phyloP scores from a whole-genome alignment of 192 early-diverging fungal species.

The Backusella sp. region DNA sequence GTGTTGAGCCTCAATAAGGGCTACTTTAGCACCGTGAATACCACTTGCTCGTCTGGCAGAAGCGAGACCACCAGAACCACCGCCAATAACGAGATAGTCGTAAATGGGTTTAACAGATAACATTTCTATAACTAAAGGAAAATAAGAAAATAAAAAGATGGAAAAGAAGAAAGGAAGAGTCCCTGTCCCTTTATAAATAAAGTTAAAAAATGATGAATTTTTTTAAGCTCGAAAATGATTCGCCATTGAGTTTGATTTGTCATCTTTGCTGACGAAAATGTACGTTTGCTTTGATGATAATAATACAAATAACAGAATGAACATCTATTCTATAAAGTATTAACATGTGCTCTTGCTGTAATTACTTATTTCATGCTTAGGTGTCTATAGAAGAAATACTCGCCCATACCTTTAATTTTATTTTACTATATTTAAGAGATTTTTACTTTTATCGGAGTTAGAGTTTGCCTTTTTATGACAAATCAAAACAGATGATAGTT shows the following conservation, averaged over 20 bases:
- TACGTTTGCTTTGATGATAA: not conserved
- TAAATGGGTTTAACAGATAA: conserved; percentile 42
- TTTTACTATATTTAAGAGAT: not conserved
- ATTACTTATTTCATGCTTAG: not conserved
- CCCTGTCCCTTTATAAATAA: conserved; percentile 6
- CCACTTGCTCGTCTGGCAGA: conserved; percentile 87
- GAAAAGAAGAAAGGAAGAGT: not conserved
- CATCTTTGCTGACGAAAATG: not conserved
- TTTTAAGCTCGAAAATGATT: not conserved
- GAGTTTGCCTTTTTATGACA: not conserved
- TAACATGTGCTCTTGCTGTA: not conserved
- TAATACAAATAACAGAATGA: too few species aligned
- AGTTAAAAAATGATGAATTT: conserved; percentile 3
- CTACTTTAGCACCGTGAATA: conserved; percentile 88
- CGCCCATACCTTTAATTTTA: not conserved
- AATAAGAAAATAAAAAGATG: not conserved
- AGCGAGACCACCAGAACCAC: conserved; percentile 89
- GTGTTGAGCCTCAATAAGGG: conserved; percentile 78
- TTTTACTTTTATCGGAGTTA: not conserved
- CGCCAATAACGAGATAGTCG: conserved; percentile 97
- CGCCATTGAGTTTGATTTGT: conserved; percentile 5
- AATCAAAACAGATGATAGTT: not conserved
- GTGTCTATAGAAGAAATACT: not conserved
- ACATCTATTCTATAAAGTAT: not conserved
- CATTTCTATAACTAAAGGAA: conserved; percentile 1